Conservation (phyloP, 1,139 yeast genomes). For the Yamadazyma friedrichii region DNA sequence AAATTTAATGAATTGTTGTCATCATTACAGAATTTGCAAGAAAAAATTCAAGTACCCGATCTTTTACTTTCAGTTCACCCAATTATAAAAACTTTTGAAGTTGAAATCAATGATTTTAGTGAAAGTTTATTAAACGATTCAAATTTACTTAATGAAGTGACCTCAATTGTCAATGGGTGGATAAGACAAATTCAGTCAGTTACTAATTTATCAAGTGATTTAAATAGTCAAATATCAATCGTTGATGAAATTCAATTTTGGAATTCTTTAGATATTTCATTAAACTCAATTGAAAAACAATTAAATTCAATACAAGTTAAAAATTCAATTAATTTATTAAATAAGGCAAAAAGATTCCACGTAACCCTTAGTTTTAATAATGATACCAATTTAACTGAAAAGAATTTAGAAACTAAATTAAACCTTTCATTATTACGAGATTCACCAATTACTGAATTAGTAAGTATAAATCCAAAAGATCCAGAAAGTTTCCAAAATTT, state of each 20-base stretch:
- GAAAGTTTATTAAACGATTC: conserved; percentile 45
- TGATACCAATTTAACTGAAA: conserved; percentile 68
- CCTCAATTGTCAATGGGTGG: conserved; percentile 72
- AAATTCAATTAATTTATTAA: conserved; percentile 61
- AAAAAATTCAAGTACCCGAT: conserved; percentile 68
- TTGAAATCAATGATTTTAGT: conserved; percentile 22
- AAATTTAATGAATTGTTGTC: conserved; percentile 69
- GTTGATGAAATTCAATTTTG: conserved; percentile 77
- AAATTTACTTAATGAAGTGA: conserved; percentile 60
- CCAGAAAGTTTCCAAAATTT: conserved; percentile 39
- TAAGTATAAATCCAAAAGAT: conserved; percentile 41
- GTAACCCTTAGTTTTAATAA: conserved; percentile 71
- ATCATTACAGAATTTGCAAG: conserved; percentile 69
- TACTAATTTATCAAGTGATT: conserved; percentile 36
- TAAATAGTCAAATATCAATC: conserved; percentile 28
- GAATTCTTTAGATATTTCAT: conserved; percentile 68
- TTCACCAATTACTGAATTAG: conserved; percentile 64
- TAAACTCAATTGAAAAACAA: conserved; percentile 59
- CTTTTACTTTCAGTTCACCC: conserved; percentile 56
- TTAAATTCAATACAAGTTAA: conserved; percentile 52
- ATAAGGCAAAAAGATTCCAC: conserved; percentile 75
- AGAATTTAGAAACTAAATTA: conserved; percentile 49
- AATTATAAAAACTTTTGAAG: conserved; percentile 32
- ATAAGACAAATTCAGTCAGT: conserved; percentile 59
- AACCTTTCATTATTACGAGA: conserved; percentile 68